These are phyloP conservation scores for Suillus decipiens DNA, from an alignment of 768 basidiomycete genomes.

Conservation along the genomic window DNA sequence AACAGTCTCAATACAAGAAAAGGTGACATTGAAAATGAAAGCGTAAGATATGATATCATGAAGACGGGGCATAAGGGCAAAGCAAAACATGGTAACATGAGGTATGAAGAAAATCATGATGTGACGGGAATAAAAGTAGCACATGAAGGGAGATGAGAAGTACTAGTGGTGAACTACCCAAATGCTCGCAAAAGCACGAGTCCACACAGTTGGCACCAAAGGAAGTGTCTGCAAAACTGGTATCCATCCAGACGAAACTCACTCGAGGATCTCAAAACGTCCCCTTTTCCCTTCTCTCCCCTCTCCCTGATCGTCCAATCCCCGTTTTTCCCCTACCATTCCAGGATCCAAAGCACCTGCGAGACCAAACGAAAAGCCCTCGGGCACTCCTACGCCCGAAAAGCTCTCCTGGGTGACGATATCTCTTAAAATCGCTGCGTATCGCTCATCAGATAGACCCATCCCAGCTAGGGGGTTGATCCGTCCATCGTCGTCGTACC, in stretches of 20 bases:
- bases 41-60: constrained; percentile 14
- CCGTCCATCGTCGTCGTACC: constrained; percentile 48
- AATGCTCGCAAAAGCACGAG: neutral
- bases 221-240: neutral
- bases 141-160: neutral
- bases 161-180: neutral
- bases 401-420: constrained; percentile 68
- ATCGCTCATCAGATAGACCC: constrained; percentile 89
- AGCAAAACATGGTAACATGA: constrained; percentile 6
- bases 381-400: constrained; percentile 40
- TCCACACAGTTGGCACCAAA: neutral
- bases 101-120: constrained; percentile 3
- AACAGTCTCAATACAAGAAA: constrained; percentile 2
- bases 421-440: constrained; percentile 73
- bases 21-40: constrained; percentile 3
- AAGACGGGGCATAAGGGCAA: constrained; percentile 11
- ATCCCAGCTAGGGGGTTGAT: constrained; percentile 86
- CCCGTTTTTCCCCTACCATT: constrained; percentile 34
- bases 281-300: constrained; percentile 54
- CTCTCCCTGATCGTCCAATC: constrained; percentile 40
- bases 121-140: neutral
- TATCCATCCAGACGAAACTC: constrained; percentile 17
- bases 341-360: constrained; percentile 11
- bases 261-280: constrained; percentile 63
- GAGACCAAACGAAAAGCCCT: constrained; percentile 26